Conservation (phyloP, 2,329 filamentous ascomycete genomes). For the Pseudogymnoascus sp. region DNA sequence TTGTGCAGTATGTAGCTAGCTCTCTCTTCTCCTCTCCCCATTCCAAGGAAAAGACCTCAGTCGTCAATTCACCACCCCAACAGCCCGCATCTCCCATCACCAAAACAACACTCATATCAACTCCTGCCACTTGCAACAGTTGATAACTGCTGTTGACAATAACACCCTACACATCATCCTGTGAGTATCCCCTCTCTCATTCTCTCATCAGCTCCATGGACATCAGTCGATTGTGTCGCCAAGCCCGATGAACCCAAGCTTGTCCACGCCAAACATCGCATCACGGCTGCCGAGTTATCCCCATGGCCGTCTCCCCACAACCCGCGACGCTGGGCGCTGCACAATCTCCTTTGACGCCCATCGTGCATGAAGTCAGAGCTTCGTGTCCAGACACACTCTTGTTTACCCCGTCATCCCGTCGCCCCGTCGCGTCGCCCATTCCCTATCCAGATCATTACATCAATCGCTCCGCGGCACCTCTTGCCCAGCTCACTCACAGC, state of each 20-base stretch:
- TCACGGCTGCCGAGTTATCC: conserved; percentile 1
- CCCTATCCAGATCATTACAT: neutral
- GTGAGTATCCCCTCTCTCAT: neutral
- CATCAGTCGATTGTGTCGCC: conserved; percentile 1
- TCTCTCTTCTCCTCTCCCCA: conserved; percentile 7
- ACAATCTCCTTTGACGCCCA: neutral
- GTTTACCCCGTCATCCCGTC: neutral
- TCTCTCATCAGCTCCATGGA: neutral
- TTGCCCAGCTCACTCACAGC: neutral
- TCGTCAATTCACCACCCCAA: conserved; percentile 2
- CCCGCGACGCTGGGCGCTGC: neutral
- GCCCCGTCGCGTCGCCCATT: neutral
- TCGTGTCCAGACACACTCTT: neutral
- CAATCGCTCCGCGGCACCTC: neutral
- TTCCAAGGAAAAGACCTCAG: conserved; percentile 4
- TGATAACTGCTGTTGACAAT: neutral
- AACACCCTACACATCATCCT: neutral
- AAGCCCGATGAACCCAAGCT: neutral
- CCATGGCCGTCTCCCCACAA: neutral
- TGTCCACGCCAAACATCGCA: conserved; percentile 4
- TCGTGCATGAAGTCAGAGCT: neutral
- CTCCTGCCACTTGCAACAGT: neutral
- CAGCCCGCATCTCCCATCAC: neutral
- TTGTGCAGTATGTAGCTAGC: neutral
- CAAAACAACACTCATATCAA: neutral